Percentiles rank a stretch among this genome's conserved stretches.
Evolutionary conservation across 2,329 filamentous ascomycete species (phyloP).

Genomic region (Trichoderma gracile): DNA sequence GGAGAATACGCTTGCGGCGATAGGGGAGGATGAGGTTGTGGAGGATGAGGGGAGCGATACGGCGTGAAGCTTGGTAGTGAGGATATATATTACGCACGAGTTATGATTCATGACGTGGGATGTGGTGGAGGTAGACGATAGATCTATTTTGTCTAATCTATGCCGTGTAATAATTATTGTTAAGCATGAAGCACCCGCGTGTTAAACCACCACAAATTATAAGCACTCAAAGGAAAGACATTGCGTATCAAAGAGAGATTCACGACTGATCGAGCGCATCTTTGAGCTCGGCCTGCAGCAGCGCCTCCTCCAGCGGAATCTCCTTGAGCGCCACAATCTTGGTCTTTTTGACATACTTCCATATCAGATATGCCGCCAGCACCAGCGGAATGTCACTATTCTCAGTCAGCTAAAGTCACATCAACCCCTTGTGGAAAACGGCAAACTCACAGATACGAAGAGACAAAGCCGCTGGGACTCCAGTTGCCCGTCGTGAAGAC

Average conservation of each 20-base stretch:
- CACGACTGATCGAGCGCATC: neutral
- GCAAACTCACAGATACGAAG: conserved; percentile 59
- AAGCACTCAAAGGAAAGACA: neutral
- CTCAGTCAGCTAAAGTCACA: conserved; percentile 11
- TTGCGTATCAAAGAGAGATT: neutral
- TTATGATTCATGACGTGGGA: neutral
- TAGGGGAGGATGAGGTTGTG: conserved; percentile 38
- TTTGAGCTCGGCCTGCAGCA: conserved; percentile 43
- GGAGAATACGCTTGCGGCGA: conserved; percentile 46
- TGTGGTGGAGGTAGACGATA: too few species aligned
- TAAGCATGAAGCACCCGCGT: neutral
- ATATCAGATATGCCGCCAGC: conserved; percentile 56
- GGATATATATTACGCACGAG: neutral
- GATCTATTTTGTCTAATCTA: neutral
- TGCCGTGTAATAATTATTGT: conserved; percentile 14
- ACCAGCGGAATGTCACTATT: conserved; percentile 61
- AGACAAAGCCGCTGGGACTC: conserved; percentile 58
- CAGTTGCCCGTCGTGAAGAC: conserved; percentile 63
- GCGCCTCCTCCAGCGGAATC: conserved; percentile 54
- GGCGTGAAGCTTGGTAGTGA: too few species aligned
- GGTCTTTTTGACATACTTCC: conserved; percentile 67
- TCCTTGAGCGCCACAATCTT: conserved; percentile 52
- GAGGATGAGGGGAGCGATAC: conserved; percentile 2
- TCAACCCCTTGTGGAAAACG: neutral
- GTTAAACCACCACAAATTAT: neutral